These are phyloP conservation scores for Phytophthora hibernalis DNA, from an alignment of 352 stramenopile species.

Conservation along the genomic window DNA sequence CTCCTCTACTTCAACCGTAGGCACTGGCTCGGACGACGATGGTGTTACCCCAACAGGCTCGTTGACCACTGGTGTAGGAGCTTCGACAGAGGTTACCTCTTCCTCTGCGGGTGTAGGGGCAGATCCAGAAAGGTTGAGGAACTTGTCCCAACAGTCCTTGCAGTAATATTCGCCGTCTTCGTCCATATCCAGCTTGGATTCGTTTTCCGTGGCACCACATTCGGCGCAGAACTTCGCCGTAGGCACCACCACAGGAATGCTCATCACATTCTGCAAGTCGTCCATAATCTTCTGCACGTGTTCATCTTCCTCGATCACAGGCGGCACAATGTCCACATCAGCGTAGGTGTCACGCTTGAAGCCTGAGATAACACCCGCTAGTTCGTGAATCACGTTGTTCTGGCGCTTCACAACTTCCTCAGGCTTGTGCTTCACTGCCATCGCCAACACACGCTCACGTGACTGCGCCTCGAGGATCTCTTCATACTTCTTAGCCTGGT, in stretches of 20 bases:
- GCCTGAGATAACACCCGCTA: constrained; percentile 71
- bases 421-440: constrained; percentile 78
- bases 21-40: constrained; percentile 24
- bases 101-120: constrained; percentile 12
- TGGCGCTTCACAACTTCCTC: constrained; percentile 79
- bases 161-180: constrained; percentile 89
- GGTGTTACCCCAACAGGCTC: constrained; percentile 13
- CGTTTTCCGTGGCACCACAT: constrained; percentile 77
- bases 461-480: constrained; percentile 80
- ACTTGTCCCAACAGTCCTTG: constrained; percentile 90
- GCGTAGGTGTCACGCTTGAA: constrained; percentile 83
- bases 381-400: constrained; percentile 85
- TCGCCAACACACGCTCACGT: constrained; percentile 66
- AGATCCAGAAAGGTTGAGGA: constrained; percentile 60
- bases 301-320: constrained; percentile 67
- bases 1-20: constrained; percentile 30
- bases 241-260: constrained; percentile 80
- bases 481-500: constrained; percentile 88
- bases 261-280: constrained; percentile 83
- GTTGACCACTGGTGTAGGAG: constrained; percentile 11
- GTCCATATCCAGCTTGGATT: constrained; percentile 81
- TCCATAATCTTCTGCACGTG: constrained; percentile 77
- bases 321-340: constrained; percentile 71
- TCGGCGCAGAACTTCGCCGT: constrained; percentile 83
- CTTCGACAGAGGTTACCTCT: background rate